Evolutionary conservation across 2,329 filamentous ascomycete species (phyloP).

Genomic region (Parastagonospora nodorum): DNA sequence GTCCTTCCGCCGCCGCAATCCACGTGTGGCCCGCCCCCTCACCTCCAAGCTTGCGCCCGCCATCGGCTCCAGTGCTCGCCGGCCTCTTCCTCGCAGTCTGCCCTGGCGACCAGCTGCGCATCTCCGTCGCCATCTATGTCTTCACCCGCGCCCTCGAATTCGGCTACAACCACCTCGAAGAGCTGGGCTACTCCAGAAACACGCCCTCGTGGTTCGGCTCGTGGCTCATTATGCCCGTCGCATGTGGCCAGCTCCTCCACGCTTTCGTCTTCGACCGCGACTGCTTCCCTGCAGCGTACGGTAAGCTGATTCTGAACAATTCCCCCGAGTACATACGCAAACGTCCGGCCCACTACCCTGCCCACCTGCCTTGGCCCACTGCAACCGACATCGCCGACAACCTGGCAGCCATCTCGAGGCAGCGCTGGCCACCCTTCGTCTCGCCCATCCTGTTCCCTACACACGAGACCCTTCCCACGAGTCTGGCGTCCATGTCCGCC

Average conservation of each 20-base stretch:
- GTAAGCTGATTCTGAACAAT: conserved; percentile 69
- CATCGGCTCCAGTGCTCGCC: conserved; percentile 84
- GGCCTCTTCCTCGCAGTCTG: conserved; percentile 82
- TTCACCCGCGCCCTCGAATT: conserved; percentile 85
- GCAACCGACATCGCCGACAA: conserved; percentile 79
- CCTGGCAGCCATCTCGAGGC: conserved; percentile 77
- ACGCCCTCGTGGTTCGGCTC: conserved; percentile 69
- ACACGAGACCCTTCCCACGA: conserved; percentile 65
- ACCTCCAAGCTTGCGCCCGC: conserved; percentile 86
- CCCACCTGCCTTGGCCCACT: conserved; percentile 72
- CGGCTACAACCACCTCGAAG: conserved; percentile 80
- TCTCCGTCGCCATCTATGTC: conserved; percentile 81
- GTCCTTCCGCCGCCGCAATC: conserved; percentile 83
- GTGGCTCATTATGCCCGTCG: conserved; percentile 57
- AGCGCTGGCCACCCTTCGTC: conserved; percentile 86
- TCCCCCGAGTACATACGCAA: conserved; percentile 80
- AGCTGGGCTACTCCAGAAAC: conserved; percentile 66
- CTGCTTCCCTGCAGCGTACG: conserved; percentile 61
- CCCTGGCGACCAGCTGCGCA: conserved; percentile 71
- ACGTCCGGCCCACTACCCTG: conserved; percentile 71
- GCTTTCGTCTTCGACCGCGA: conserved; percentile 59
- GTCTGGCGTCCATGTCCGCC: conserved; percentile 72
- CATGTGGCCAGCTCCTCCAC: conserved; percentile 56
- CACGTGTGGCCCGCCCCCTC: conserved; percentile 72
- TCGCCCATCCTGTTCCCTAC: conserved; percentile 86